Conservation (phyloP, 164 flowering plant genomes). For the Vitis rotundifolia region DNA sequence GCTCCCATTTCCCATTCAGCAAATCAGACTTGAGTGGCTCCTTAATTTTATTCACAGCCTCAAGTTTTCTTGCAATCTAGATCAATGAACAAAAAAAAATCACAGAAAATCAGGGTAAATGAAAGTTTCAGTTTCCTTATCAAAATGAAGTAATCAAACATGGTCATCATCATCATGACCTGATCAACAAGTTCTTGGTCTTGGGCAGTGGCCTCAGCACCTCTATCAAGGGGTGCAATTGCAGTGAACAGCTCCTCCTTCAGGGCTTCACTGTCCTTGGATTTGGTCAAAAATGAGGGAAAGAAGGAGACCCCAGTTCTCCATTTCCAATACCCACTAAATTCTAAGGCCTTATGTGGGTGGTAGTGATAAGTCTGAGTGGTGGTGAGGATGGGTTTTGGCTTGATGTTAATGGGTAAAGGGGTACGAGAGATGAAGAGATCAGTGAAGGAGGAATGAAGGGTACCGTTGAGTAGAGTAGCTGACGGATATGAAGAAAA, state of each 20-base stretch:
- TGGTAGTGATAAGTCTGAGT: too few species aligned
- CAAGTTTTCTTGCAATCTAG: conserved; percentile 5
- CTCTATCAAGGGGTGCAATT: conserved; percentile 25
- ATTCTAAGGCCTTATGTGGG: too few species aligned
- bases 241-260: conserved; percentile 22
- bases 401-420: too few species aligned
- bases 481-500: too few species aligned
- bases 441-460: too few species aligned
- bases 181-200: conserved; percentile 21
- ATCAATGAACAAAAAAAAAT: neutral
- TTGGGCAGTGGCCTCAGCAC: conserved; percentile 22
- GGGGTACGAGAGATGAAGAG: too few species aligned
- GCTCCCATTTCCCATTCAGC: too few species aligned
- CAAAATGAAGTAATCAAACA: too few species aligned
- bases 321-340: conserved; percentile 1
- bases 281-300: conserved; percentile 7
- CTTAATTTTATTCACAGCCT: conserved; percentile 5
- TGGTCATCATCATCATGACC: conserved; percentile 2
- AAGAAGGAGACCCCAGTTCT: conserved; percentile 15
- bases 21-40: too few species aligned
- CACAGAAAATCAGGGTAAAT: neutral
- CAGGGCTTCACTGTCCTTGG: conserved; percentile 8
- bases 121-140: too few species aligned
- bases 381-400: too few species aligned
- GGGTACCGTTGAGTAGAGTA: too few species aligned